Evolutionary conservation across 1,284 basidiomycete genomes (phyloP).

Genomic region (Tilletia horrida): DNA sequence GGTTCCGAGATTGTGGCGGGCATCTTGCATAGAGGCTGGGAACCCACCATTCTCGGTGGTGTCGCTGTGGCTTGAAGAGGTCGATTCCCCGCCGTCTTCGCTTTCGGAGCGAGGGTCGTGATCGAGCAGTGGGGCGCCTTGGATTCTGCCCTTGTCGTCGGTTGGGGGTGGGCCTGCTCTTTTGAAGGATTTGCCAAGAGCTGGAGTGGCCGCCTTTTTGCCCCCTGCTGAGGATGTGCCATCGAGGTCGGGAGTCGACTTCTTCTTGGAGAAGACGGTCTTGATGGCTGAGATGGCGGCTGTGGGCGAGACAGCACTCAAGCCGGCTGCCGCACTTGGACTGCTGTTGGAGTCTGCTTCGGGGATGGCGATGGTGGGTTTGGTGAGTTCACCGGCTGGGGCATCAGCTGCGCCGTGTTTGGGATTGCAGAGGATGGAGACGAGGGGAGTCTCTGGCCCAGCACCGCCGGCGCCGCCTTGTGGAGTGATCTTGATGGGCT

Average conservation of each 20-base stretch:
- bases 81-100: no score
- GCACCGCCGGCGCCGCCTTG: background rate
- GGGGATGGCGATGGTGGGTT: conserved; percentile 10
- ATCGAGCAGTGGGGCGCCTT: conserved; percentile 40
- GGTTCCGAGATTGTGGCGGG: background rate
- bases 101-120: conserved; percentile 36
- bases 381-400: background rate
- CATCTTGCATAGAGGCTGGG: no score
- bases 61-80: no score
- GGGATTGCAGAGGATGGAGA: conserved; percentile 17
- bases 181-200: conserved; percentile 41
- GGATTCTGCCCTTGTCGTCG: conserved; percentile 23
- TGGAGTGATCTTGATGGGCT: background rate
- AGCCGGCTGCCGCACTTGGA: background rate
- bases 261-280: conserved; percentile 28
- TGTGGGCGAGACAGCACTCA: background rate
- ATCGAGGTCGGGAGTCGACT: background rate
- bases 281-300: conserved; percentile 30
- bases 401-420: background rate
- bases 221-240: conserved; percentile 33
- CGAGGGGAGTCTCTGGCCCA: background rate
- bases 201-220: conserved; percentile 29
- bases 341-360: background rate
- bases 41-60: no score
- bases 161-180: conserved; percentile 29